Percentiles rank a stretch among this genome's conserved stretches.
Conservation (phyloP, 225 moss, liverwort and hornwort genomes). For the Sphagnum tenellum region DNA sequence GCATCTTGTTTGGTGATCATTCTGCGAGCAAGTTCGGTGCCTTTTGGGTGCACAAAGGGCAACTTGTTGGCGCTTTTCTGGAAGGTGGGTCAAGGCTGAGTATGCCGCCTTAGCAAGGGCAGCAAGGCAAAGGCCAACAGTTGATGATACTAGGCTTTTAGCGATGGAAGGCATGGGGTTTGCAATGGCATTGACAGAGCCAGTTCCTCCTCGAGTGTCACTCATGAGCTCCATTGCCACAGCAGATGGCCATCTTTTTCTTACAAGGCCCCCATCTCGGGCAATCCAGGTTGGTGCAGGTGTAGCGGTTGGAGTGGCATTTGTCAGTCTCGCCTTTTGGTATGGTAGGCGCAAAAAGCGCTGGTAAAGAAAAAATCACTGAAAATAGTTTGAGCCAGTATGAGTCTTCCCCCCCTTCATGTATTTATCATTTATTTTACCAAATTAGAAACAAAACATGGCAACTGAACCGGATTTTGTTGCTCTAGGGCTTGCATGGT, state of each 20-base stretch:
- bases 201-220: conserved; percentile 19
- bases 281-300: conserved; percentile 51
- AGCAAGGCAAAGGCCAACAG: conserved; percentile 50
- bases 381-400: too few relatives aligned
- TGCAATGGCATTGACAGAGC: conserved; percentile 37
- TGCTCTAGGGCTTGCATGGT: too few relatives aligned
- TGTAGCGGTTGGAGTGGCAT: conserved; percentile 47
- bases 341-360: conserved; percentile 45
- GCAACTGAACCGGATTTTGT: too few relatives aligned
- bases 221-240: conserved; percentile 20
- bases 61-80: conserved; percentile 64
- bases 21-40: conserved; percentile 55
- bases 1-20: conserved; percentile 47
- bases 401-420: too few relatives aligned
- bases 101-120: conserved; percentile 50
- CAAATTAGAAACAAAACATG: too few relatives aligned
- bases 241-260: conserved; percentile 29
- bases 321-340: conserved; percentile 66
- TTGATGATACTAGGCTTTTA: conserved; percentile 25
- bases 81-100: conserved; percentile 79
- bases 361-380: conserved; percentile 1
- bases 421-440: too few relatives aligned
- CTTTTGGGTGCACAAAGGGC: conserved; percentile 66
- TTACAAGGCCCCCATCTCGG: conserved; percentile 33
- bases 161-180: conserved; percentile 49